phyloP scores from a whole-genome alignment of 1,284 basidiomycete species.

The Sparassis latifolia region DNA sequence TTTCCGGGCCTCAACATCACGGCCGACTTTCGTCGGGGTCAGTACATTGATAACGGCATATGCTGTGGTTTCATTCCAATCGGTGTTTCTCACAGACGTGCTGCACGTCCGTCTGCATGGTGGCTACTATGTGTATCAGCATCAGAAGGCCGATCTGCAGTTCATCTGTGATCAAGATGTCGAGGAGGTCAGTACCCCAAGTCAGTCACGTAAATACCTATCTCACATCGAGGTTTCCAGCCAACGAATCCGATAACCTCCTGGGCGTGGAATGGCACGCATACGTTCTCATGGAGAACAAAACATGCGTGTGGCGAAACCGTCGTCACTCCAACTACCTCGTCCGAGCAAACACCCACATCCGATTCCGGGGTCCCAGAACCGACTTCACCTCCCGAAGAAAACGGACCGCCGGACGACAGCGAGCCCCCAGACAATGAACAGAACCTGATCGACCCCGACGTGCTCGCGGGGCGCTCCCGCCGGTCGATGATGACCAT shows the following conservation, averaged over 20 bases:
- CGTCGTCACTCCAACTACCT: constrained; percentile 1
- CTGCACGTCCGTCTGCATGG: constrained; percentile 36
- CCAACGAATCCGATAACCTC: constrained; percentile 22
- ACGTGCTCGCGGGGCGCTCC: constrained; percentile 6
- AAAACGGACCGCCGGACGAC: constrained; percentile 13
- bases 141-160: constrained; percentile 33
- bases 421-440: constrained; percentile 10
- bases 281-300: constrained; percentile 29
- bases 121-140: constrained; percentile 30
- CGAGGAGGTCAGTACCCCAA: constrained; percentile 21
- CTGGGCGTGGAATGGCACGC: constrained; percentile 26
- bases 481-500: constrained; percentile 14
- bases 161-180: constrained; percentile 33
- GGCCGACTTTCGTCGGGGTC: constrained; percentile 14
- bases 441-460: constrained; percentile 16
- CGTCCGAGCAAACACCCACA: constrained; percentile 4
- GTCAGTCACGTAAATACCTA: not conserved
- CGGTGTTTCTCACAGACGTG: constrained; percentile 16
- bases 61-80: not conserved
- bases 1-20: constrained; percentile 20
- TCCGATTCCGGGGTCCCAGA: constrained; percentile 1
- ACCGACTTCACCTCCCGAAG: constrained; percentile 6
- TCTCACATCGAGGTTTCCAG: constrained; percentile 9
- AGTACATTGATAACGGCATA: not conserved
- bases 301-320: constrained; percentile 26